A percentile compares a stretch with the other conserved stretches of the same genome.
Evolutionary conservation across 176 grass and related monocot species (phyloP).

Genomic region (Raddia distichophylla): DNA sequence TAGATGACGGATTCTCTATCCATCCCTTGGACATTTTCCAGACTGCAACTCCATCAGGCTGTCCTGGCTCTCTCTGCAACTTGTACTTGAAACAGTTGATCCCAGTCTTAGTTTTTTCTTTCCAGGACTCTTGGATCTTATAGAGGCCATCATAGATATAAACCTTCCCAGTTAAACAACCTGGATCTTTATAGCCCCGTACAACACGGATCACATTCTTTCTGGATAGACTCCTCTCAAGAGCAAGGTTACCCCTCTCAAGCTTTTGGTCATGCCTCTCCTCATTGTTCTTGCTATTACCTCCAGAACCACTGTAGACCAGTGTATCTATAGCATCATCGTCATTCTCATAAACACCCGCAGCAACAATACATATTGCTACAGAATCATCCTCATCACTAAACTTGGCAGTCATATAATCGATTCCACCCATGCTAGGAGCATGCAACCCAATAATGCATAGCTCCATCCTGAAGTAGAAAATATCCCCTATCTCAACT

Average conservation of each 20-base stretch:
- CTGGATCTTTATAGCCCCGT: conserved; percentile 72
- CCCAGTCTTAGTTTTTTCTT: conserved; percentile 69
- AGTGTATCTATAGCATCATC: conserved; percentile 80
- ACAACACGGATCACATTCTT: conserved; percentile 88
- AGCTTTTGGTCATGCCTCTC: conserved; percentile 81
- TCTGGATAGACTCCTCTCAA: conserved; percentile 72
- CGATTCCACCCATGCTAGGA: conserved; percentile 90
- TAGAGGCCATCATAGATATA: conserved; percentile 98
- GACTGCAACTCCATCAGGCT: conserved; percentile 65
- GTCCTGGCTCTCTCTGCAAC: conserved; percentile 72
- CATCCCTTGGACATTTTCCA: conserved; percentile 88
- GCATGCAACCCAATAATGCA: conserved; percentile 83
- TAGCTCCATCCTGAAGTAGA: conserved; percentile 93
- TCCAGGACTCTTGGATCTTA: conserved; percentile 83
- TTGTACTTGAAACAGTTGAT: conserved; percentile 88
- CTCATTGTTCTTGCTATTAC: conserved; percentile 62
- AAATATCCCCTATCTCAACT: conserved; percentile 87
- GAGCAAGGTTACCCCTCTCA: conserved; percentile 89
- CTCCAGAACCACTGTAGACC: conserved; percentile 84
- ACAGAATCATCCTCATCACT: conserved; percentile 70
- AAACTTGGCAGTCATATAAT: conserved; percentile 75
- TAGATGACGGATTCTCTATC: conserved; percentile 66
- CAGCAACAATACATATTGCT: conserved; percentile 83
- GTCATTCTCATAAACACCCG: conserved; percentile 89
- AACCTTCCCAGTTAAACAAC: conserved; percentile 64